Base-by-base conservation (phyloP, 208 protist genomes). In the Trypanosoma vivax region DNA sequence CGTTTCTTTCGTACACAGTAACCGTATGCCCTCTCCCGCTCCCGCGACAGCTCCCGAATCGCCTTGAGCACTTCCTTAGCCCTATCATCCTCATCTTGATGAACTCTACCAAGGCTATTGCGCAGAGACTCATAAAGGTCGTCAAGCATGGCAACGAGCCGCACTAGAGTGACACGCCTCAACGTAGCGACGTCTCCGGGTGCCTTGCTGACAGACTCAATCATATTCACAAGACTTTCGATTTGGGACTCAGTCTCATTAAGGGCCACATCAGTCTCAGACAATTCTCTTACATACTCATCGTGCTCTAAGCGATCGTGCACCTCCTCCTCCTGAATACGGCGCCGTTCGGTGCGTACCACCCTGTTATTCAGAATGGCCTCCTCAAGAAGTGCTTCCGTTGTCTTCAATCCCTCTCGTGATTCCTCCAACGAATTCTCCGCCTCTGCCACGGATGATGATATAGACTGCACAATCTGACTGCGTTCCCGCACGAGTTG, bases 141-240 rank as follows among this genome's bases (percentile, higher is more conserved):
- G 37, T 92, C 80, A 33, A 92, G 67, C 70, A 92, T 82, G 13
- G 76, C 65, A 57, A 92, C 73, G 19, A 92, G 48, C 18, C 75
- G 73, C 5, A 76, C 76, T 28, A 92, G 69, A 10, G 70, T 73
- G 25, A 92, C 55, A 7, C 72, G 71, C 50, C 78, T 78, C 51
- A 78, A 67, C 14, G 69, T 72, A 19, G 85, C 61, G 13, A 13
- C 39, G 33, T 55, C 50, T 50, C 65, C 40, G 24, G 56, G 60
- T 23, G 65, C 61, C 33, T 68, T 70, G 33, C 41, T 70, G 4
- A 84, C 31, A 4, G 37, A 45, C 37, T 76, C 73, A 27, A 92
- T 74, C 30, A 72, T 60, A 27, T 56, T 49, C 14, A 63, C 58
- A 7, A 89, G 49, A 30, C 65, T 64, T 0, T 60, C 41, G 19